Conservation (phyloP, 73 alveolate species). For the Tetrahymena borealis region DNA sequence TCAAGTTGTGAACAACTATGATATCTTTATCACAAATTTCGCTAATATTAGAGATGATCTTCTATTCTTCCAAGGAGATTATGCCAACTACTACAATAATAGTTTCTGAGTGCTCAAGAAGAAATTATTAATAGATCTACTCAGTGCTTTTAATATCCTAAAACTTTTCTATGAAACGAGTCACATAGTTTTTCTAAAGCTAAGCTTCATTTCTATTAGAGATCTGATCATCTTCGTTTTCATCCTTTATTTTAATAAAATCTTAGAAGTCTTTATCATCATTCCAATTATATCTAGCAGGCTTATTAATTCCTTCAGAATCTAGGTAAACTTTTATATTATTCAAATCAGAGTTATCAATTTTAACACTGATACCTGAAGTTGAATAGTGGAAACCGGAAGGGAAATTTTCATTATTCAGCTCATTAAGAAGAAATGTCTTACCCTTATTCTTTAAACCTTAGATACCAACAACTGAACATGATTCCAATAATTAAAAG, state of each 20-base stretch:
- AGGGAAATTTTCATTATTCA: not conserved
- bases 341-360: not conserved
- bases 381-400: not conserved
- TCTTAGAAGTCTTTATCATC: not conserved
- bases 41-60: not conserved
- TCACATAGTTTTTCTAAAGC: not conserved
- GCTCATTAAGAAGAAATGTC: not conserved
- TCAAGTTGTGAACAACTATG: not conserved
- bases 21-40: not conserved
- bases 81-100: not conserved
- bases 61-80: not conserved
- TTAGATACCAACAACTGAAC: not conserved
- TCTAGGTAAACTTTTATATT: not conserved
- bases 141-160: not conserved
- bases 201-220: not conserved
- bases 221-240: not conserved
- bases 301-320: not conserved
- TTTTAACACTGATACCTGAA: not conserved
- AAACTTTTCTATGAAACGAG: not conserved
- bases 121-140: not conserved
- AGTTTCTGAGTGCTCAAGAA: not conserved
- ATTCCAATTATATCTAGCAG: not conserved
- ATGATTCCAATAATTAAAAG: not conserved
- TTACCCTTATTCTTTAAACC: not conserved
- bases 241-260: not conserved